Evolutionary conservation across 2,329 filamentous ascomycete genomes (phyloP).

Genomic region (Colletotrichum lentis): DNA sequence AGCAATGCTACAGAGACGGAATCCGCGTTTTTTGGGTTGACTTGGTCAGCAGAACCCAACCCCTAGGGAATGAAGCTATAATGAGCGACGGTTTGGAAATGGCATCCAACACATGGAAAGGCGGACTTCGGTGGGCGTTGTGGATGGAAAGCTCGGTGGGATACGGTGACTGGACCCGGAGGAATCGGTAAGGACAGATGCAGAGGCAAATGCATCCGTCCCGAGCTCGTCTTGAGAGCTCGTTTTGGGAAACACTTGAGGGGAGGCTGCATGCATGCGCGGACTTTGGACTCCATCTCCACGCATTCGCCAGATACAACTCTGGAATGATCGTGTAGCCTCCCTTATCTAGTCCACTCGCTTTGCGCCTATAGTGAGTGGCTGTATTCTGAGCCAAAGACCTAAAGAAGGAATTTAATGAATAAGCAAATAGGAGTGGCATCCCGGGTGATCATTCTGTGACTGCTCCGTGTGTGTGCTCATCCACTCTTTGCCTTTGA

Average conservation of each 20-base stretch:
- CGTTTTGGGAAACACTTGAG: constrained; percentile 9
- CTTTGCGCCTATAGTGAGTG: constrained; percentile 32
- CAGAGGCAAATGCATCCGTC: constrained; percentile 16
- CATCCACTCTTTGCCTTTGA: constrained; percentile 24
- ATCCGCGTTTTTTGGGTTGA: constrained; percentile 13
- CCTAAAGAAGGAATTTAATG: constrained; percentile 30
- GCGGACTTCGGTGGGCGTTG: constrained; percentile 13
- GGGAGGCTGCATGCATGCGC: constrained; percentile 12
- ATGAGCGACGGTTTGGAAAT: constrained; percentile 33
- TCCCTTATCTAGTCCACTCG: constrained; percentile 31
- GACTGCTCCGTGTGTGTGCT: constrained; percentile 32
- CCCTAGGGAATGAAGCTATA: constrained; percentile 31
- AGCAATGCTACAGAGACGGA: constrained; percentile 31
- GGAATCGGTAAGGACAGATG: constrained; percentile 14
- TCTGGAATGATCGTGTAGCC: constrained; percentile 28
- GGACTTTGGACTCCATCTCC: constrained; percentile 1
- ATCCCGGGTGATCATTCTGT: constrained; percentile 35
- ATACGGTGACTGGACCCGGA: constrained; percentile 7
- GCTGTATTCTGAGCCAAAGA: constrained; percentile 35
- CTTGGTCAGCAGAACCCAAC: constrained; percentile 21
- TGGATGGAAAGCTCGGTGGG: constrained; percentile 9
- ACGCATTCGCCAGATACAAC: constrained; percentile 1
- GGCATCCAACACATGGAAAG: constrained; percentile 15
- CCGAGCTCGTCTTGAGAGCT: neutral
- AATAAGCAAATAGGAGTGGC: constrained; percentile 34